These are phyloP conservation scores for Hyphopichia fennica DNA, from an alignment of 1,139 yeast species.

Conservation along the genomic window DNA sequence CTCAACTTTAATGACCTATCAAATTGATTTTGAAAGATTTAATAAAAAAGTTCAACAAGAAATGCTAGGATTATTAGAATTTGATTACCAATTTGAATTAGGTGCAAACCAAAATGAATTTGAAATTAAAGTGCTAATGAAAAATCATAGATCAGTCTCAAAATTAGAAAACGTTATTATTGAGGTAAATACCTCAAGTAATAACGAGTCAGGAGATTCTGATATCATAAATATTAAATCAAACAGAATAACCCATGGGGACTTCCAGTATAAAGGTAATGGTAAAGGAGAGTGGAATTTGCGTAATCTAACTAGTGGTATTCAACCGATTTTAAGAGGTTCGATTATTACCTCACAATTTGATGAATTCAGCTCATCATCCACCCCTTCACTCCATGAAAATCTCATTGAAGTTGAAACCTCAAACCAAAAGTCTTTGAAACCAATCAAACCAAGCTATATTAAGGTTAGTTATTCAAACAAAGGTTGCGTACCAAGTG, in stretches of 20 bases:
- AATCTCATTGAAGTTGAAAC: slow-evolving; percentile 7
- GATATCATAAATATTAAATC: slow-evolving; percentile 41
- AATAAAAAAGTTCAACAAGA: slow-evolving; percentile 17
- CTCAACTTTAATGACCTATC: slow-evolving; percentile 63
- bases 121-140: slow-evolving; percentile 64
- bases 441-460: slow-evolving; percentile 47
- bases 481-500: slow-evolving; percentile 77
- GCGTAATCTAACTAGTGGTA: slow-evolving; percentile 60
- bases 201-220: too few species aligned
- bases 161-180: slow-evolving; percentile 59
- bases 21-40: slow-evolving; percentile 46
- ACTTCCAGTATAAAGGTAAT: slow-evolving; percentile 53
- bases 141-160: slow-evolving; percentile 48
- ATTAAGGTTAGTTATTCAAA: slow-evolving; percentile 56
- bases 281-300: slow-evolving; percentile 75
- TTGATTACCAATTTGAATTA: slow-evolving; percentile 60
- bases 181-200: slow-evolving; percentile 32
- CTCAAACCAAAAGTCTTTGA: slow-evolving; percentile 1
- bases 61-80: slow-evolving; percentile 55
- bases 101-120: slow-evolving; percentile 70
- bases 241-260: slow-evolving; percentile 70
- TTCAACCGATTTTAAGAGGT: slow-evolving; percentile 71
- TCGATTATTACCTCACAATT: slow-evolving; percentile 20
- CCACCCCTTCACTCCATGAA: slow-evolving; percentile 5
- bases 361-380: slow-evolving; percentile 8